Conservation (phyloP, 352 stramenopile species). For the Globisporangium cederbergense region DNA sequence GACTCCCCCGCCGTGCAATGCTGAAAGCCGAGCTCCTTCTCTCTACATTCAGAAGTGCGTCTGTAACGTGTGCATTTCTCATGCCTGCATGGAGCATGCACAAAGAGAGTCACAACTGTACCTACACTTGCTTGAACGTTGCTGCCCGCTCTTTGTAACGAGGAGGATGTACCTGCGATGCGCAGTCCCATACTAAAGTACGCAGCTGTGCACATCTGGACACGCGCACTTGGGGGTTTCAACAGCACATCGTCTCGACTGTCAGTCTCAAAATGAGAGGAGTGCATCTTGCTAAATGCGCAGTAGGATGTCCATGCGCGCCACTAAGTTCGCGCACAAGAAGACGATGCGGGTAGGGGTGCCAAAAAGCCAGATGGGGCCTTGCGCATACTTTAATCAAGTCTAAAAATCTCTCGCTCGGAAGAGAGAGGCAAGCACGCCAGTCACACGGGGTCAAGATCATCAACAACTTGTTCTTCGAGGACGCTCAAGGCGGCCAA, state of each 20-base stretch:
- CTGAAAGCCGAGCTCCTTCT: not conserved
- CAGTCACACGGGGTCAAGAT: not conserved
- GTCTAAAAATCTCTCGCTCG: conserved; percentile 5
- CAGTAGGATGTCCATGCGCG: not conserved
- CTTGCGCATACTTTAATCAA: conserved; percentile 1
- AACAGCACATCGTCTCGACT: not conserved
- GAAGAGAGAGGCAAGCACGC: conserved; percentile 7
- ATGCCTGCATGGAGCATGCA: not conserved
- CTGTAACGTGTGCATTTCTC: not conserved
- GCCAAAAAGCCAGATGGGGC: conserved; percentile 9
- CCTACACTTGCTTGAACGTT: conserved; percentile 7
- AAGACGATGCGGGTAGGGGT: not conserved
- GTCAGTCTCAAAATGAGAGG: not conserved
- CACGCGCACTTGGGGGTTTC: not conserved
- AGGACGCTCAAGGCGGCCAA: not conserved
- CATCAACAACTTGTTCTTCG: not conserved
- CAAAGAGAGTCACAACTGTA: not conserved
- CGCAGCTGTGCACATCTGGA: not conserved
- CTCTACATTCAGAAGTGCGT: not conserved
- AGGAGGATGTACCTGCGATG: not conserved
- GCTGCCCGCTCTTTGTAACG: conserved; percentile 3
- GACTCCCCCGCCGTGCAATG: too few relatives aligned
- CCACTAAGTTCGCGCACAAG: conserved; percentile 1
- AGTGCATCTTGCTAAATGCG: not conserved
- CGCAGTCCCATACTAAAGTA: not conserved